phyloP scores from a whole-genome alignment of 2,329 filamentous ascomycete genomes.

The Diplodia seriata region DNA sequence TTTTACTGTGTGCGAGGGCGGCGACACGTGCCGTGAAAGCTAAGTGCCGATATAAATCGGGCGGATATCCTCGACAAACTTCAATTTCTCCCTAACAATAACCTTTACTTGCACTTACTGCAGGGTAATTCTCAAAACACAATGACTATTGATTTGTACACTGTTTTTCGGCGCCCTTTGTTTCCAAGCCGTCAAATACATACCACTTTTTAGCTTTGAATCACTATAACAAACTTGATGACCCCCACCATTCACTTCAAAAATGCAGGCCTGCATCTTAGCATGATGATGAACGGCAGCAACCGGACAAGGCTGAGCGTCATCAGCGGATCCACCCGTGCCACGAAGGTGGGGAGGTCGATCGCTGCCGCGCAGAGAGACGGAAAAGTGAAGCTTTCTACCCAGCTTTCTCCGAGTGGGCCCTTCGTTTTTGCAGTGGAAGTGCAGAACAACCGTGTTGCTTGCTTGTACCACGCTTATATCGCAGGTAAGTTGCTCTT shows the following conservation, averaged over 20 bases:
- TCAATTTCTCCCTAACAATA: too few species aligned
- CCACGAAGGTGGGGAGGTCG: background rate
- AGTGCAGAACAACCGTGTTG: background rate
- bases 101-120: too few species aligned
- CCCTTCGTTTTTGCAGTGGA: too few species aligned
- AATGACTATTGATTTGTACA: too few species aligned
- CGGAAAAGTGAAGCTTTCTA: background rate
- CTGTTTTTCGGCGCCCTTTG: too few species aligned
- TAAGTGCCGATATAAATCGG: too few species aligned
- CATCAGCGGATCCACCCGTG: background rate
- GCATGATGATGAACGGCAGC: background rate
- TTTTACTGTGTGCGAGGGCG: too few species aligned
- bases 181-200: too few species aligned
- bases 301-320: background rate
- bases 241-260: background rate
- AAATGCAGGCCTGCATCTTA: background rate
- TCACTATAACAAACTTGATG: background rate
- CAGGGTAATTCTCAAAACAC: too few species aligned
- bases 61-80: too few species aligned
- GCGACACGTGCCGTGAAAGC: too few species aligned
- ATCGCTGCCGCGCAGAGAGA: background rate
- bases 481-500: background rate
- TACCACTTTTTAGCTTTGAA: background rate
- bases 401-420: too few species aligned
- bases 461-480: background rate